phyloP scores from a whole-genome alignment of 331 rosid species.

The Arachis monticola region DNA sequence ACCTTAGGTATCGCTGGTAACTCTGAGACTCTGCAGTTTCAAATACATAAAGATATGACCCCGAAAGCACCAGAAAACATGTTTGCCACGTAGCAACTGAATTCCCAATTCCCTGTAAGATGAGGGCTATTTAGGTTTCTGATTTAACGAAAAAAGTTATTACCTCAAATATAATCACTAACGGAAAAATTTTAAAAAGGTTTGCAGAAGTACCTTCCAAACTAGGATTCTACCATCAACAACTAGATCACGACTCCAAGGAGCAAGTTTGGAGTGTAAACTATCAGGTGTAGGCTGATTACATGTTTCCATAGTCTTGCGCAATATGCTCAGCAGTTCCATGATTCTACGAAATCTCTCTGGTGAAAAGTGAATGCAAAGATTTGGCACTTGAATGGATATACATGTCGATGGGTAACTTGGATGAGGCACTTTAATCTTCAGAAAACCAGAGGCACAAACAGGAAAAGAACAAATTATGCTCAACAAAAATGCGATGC shows the following conservation, averaged over 20 bases:
- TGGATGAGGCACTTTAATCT: slow-evolving; percentile 97
- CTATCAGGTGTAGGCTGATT: slow-evolving; percentile 60
- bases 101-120: slow-evolving; percentile 89
- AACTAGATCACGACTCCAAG: slow-evolving; percentile 80
- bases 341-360: slow-evolving; percentile 74
- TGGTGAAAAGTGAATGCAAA: slow-evolving; percentile 91
- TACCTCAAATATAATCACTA: background rate
- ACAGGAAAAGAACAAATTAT: slow-evolving; percentile 27
- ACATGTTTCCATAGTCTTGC: slow-evolving; percentile 64
- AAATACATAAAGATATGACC: slow-evolving; percentile 71
- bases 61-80: slow-evolving; percentile 81
- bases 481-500: slow-evolving; percentile 24
- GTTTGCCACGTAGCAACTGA: slow-evolving; percentile 95
- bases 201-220: slow-evolving; percentile 73
- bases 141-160: slow-evolving; percentile 15
- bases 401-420: slow-evolving; percentile 85
- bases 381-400: slow-evolving; percentile 94
- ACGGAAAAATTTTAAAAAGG: slow-evolving; percentile 7
- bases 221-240: slow-evolving; percentile 83
- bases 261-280: slow-evolving; percentile 57
- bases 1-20: slow-evolving; percentile 84
- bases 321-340: slow-evolving; percentile 69
- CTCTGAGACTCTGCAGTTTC: slow-evolving; percentile 76
- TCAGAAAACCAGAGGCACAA: slow-evolving; percentile 36
- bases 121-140: slow-evolving; percentile 20